Base-by-base conservation (phyloP, 768 basidiomycete species). In the Serendipita sp. region DNA sequence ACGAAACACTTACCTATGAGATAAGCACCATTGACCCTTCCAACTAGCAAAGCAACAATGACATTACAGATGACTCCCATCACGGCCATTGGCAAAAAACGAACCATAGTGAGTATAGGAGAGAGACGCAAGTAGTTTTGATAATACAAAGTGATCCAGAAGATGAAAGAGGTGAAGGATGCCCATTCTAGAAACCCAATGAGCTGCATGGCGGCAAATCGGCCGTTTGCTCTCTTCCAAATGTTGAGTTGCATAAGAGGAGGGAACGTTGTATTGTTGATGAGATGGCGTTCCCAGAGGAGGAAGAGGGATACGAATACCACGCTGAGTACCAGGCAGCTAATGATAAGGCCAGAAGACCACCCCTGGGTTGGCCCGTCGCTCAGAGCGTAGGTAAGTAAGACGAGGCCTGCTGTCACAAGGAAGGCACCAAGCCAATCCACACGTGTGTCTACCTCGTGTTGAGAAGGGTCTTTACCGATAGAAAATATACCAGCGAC, bases 361-460 rank as follows among this genome's bases (percentile, higher is more conserved):
- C 48, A 51, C n/a, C 48, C 48, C 5, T 32, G 48, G 5, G 48
- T 18, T 18, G 48, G 8, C 7, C 83, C 88, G 67, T 87, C 81
- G 53, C 84, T 82, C 2, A 93, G 79, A 0, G 84, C 83, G 68
- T 90, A 92, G 5, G 86, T 78, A 66, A 92, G 77, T 0, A 92
- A 73, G 1, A 86, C 80, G 37, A 92, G 74, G 0, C 86, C 88
- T 0, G 75, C 71, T 0, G 88, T 88, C 64, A 83, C 74, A 11
- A 92, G 72, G 16, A 78, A 72, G 0, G 85, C 86, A 2, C 91
- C 91, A n/a, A 88, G 72, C 88, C 88, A 91, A 66, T 93, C 90
- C 0, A 92, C 78, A 0, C 83, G 76, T 30, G 75, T 72, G 63
- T 63, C 62, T 13, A 44, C 51, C 72, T 73, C 1, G 67, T 68